phyloP scores from a whole-genome alignment of 2,329 filamentous ascomycete genomes.

The Teratosphaeria gauchensis region DNA sequence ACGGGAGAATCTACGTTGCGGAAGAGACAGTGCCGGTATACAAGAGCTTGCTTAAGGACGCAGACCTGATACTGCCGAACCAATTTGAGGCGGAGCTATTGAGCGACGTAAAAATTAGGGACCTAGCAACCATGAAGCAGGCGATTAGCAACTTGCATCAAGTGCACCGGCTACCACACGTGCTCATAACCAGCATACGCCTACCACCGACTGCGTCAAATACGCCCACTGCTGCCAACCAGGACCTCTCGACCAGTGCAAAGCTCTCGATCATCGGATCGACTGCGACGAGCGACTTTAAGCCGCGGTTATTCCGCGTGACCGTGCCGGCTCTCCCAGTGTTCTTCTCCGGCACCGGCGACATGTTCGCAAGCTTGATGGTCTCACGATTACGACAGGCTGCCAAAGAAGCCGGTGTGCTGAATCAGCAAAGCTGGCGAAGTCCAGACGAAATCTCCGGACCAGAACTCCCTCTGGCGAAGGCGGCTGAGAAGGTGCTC shows the following conservation, averaged over 20 bases:
- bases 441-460: slow-evolving; percentile 62
- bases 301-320: slow-evolving; percentile 77
- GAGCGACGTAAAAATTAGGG: slow-evolving; percentile 72
- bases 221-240: slow-evolving; percentile 22
- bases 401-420: slow-evolving; percentile 46
- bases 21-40: slow-evolving; percentile 89
- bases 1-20: slow-evolving; percentile 81
- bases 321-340: slow-evolving; percentile 79
- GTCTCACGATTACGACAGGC: slow-evolving; percentile 82
- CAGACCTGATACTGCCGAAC: slow-evolving; percentile 89
- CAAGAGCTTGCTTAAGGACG: slow-evolving; percentile 65
- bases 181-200: slow-evolving; percentile 85
- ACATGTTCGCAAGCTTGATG: slow-evolving; percentile 95
- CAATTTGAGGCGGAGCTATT: slow-evolving; percentile 95
- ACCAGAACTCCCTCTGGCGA: slow-evolving; percentile 68
- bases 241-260: slow-evolving; percentile 8
- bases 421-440: slow-evolving; percentile 57
- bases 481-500: slow-evolving; percentile 74
- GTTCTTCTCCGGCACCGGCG: slow-evolving; percentile 92
- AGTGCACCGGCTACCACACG: slow-evolving; percentile 65
- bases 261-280: slow-evolving; percentile 59
- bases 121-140: slow-evolving; percentile 59
- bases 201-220: slow-evolving; percentile 47
- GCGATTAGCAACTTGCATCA: slow-evolving; percentile 72
- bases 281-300: slow-evolving; percentile 53